Evolutionary conservation across 441 rosid genomes (phyloP).

Genomic region (Biscutella auriculata): DNA sequence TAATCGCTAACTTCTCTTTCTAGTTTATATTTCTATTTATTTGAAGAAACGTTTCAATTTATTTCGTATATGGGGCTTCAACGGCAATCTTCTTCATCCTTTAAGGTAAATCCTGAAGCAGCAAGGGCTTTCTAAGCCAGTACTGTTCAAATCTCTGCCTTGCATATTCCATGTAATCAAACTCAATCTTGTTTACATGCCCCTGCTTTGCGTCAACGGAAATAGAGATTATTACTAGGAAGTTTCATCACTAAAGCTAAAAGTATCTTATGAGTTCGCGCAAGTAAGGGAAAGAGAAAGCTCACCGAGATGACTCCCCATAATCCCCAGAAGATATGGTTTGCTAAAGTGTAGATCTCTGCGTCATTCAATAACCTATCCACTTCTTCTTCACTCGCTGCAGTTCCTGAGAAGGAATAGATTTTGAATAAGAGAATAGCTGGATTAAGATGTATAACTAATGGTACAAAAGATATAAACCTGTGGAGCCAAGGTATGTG

Average conservation of each 20-base stretch:
- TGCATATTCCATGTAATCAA: conserved; percentile 72
- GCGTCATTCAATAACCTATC: conserved; percentile 35
- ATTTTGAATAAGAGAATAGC: not conserved
- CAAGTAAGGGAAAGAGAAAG: not conserved
- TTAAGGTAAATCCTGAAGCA: conserved; percentile 13
- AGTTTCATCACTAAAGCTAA: not conserved
- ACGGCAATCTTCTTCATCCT: not conserved
- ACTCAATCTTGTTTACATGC: conserved; percentile 62
- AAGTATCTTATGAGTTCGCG: not conserved
- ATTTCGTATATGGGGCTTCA: not conserved
- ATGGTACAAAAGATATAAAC: conserved; percentile 19
- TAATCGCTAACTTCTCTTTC: not conserved
- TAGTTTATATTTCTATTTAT: not conserved
- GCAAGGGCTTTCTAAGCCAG: conserved; percentile 46
- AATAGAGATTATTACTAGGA: not conserved
- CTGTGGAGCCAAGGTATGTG: conserved; percentile 52
- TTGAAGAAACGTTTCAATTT: not conserved
- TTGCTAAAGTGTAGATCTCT: conserved; percentile 69
- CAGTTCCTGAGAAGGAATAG: conserved; percentile 27
- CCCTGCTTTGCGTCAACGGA: conserved; percentile 35
- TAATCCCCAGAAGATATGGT: conserved; percentile 82
- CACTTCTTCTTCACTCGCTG: conserved; percentile 40
- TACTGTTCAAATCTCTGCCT: conserved; percentile 86
- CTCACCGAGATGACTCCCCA: conserved; percentile 96
- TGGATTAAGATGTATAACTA: not conserved